A percentile compares a stretch with the other conserved stretches of the same genome.
Evolutionary conservation across 1,284 basidiomycete species (phyloP).

Genomic region (Pseudozyma pruni): DNA sequence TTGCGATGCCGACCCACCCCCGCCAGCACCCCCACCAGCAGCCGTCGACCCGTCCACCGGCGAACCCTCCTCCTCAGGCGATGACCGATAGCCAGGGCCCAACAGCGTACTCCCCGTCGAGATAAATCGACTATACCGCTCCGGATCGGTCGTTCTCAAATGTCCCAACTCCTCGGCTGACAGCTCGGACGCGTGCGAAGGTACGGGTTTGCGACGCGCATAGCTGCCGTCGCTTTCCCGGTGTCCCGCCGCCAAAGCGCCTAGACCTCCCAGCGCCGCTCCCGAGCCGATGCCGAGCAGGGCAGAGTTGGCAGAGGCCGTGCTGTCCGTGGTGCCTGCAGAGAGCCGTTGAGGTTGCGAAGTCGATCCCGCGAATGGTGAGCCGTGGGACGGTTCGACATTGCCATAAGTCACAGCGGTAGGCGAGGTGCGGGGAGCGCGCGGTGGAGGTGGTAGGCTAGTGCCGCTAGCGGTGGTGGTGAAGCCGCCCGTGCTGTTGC

Average conservation of each 20-base stretch:
- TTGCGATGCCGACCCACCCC: not conserved
- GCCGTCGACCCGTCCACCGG: conserved; percentile 1
- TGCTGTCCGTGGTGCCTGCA: conserved; percentile 19
- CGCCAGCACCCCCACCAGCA: conserved; percentile 2
- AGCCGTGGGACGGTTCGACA: conserved; percentile 3
- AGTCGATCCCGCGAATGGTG: not conserved
- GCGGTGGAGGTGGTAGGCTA: conserved; percentile 41
- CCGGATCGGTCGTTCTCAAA: conserved; percentile 28
- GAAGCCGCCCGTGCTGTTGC: conserved; percentile 45
- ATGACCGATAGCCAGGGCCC: conserved; percentile 41
- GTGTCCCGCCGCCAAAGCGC: conserved; percentile 51
- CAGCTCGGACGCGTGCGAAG: conserved; percentile 19
- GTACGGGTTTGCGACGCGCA: conserved; percentile 9
- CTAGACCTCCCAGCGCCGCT: conserved; percentile 39
- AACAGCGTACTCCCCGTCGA: conserved; percentile 46
- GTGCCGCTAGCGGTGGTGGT: conserved; percentile 35
- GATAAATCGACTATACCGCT: conserved; percentile 53
- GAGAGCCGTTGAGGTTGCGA: conserved; percentile 15
- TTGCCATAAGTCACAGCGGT: conserved; percentile 7
- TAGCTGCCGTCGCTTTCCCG: conserved; percentile 48
- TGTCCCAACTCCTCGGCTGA: conserved; percentile 30
- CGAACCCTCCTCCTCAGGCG: conserved; percentile 15
- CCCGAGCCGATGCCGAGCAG: conserved; percentile 35
- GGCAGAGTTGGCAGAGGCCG: conserved; percentile 20
- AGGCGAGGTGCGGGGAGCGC: conserved; percentile 26